These are phyloP conservation scores for Forsythia suspensa DNA, from an alignment of 257 asterid genomes.

Conservation along the genomic window DNA sequence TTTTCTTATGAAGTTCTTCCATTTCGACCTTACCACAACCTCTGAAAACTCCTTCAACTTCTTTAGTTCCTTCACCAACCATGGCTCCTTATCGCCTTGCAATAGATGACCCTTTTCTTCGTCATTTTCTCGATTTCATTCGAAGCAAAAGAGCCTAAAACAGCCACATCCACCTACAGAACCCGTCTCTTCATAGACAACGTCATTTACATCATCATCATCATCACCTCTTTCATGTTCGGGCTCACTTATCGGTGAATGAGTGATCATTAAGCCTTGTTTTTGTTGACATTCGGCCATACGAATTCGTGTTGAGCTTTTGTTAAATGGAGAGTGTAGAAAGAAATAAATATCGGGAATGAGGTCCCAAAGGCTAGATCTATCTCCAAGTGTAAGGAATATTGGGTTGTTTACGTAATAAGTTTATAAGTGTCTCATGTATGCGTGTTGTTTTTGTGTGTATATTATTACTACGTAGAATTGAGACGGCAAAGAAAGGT, in stretches of 20 bases:
- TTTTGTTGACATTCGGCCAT: not conserved
- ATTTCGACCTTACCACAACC: conserved; percentile 35
- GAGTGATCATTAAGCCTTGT: not conserved
- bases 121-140: not conserved
- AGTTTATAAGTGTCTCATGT: not conserved
- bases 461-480: not conserved
- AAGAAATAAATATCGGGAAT: no score
- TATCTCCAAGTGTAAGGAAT: no score
- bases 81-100: conserved; percentile 21
- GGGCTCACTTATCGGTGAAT: not conserved
- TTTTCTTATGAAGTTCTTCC: conserved; percentile 38
- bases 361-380: no score
- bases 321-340: no score
- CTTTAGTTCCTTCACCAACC: conserved; percentile 27
- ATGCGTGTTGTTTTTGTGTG: not conserved
- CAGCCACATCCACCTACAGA: not conserved
- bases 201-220: not conserved
- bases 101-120: not conserved
- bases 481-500: not conserved
- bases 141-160: conserved; percentile 1
- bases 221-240: not conserved
- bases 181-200: not conserved
- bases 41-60: conserved; percentile 36
- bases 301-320: no score
- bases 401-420: not conserved